Base-by-base conservation (phyloP, 345 rosid species). In the Cardamine chenopodiifolia region DNA sequence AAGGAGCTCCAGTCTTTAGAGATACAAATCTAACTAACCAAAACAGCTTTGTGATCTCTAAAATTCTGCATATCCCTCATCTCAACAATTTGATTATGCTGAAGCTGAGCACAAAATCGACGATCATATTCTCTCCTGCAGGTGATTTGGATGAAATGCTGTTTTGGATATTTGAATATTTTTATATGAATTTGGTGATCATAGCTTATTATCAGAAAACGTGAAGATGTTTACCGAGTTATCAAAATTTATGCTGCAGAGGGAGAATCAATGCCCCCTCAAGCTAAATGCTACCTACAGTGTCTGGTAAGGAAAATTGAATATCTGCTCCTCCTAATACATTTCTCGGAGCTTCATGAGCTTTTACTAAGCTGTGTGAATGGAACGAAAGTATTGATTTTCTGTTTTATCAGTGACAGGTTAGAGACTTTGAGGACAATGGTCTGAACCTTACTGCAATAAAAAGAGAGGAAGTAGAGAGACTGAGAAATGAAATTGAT, bases 341-440 rank as follows among this genome's bases (percentile, higher is more conserved):
- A 44, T 6, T 15, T 15, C 18, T 44, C 18, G 52, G 56, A 71
- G 42, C 39, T 49, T 37, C n/a, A n/a, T n/a, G n/a, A n/a, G n/a
- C n/a, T 12, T 59, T 15, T 62, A 20, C 67, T 50, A 18, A 73
- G 53, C 47, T 68, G 61, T 20, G 13, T 67, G 39, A 62, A 39
- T 74, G 77, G 67, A 71, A 50, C 68, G 8, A 75, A 78, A 68
- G 42, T 77, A 34, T 80, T 86, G 83, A 84, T 82, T 64, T 64
- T 54, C 76, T 83, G 81, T 80, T 76, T 76, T 72, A 83, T 83
- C 89, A 86, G 93, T 95, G 97, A 91, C 97, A 91, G 97, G 87
- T 95, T 55, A 88, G 83, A 85, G 97, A 95, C 70, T 91, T 88
- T 32, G 97, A 95, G 87, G 74, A 83, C 72, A 91, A 85, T 85